Conservation (phyloP, 768 basidiomycete genomes). For the Mycena haematopus region DNA sequence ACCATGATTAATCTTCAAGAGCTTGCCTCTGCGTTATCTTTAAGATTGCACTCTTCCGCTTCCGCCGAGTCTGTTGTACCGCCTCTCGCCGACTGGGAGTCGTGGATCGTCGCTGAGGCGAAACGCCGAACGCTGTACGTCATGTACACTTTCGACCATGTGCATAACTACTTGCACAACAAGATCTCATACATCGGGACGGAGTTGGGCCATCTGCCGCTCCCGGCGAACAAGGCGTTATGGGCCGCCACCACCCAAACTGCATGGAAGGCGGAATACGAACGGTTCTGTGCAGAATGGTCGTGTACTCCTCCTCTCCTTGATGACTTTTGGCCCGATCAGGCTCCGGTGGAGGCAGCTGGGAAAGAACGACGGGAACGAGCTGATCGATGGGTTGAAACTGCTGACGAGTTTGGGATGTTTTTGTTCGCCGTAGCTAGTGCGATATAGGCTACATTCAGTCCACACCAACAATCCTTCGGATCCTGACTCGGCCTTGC, state of each 20-base stretch:
- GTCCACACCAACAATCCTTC: no score
- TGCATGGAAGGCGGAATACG: conserved; percentile 15
- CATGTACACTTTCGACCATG: conserved; percentile 24
- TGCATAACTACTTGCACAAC: conserved; percentile 6
- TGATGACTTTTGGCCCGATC: conserved; percentile 26
- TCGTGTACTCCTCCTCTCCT: not conserved
- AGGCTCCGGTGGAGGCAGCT: not conserved
- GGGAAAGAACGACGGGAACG: conserved; percentile 4
- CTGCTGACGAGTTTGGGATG: conserved; percentile 27
- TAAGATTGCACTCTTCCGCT: not conserved
- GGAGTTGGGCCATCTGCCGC: conserved; percentile 16
- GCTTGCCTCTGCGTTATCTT: conserved; percentile 19
- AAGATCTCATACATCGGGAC: conserved; percentile 20
- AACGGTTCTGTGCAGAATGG: conserved; percentile 15
- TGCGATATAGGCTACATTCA: no score
- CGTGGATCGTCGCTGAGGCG: conserved; percentile 23
- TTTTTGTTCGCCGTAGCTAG: conserved; percentile 13
- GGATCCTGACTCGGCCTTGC: no score
- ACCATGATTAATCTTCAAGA: conserved; percentile 26
- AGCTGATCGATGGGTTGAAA: conserved; percentile 16
- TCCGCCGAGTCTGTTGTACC: not conserved
- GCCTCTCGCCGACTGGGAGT: conserved; percentile 8
- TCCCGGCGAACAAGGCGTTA: conserved; percentile 1
- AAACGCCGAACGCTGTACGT: conserved; percentile 22
- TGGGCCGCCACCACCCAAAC: conserved; percentile 15